Conservation (phyloP, 805 yeast genomes). For the Sugiyamaella floridensis region DNA sequence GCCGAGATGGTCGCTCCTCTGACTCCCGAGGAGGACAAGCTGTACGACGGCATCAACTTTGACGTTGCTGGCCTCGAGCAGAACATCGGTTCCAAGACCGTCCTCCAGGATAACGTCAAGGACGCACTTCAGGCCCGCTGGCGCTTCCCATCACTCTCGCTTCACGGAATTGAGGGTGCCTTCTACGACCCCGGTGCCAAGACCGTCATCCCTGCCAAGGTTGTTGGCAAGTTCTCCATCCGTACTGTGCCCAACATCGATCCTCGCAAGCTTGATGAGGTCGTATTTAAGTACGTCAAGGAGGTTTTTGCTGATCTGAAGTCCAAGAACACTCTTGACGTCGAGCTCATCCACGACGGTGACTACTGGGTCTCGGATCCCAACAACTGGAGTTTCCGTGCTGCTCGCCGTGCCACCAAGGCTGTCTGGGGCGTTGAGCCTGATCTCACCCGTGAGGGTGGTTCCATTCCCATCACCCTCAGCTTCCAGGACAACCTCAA, state of each 20-base stretch:
- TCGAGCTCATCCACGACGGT: slow-evolving; percentile 88
- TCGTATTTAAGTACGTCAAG: slow-evolving; percentile 66
- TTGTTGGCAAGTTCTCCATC: slow-evolving; percentile 88
- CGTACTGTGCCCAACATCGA: slow-evolving; percentile 96
- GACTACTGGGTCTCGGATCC: slow-evolving; percentile 96
- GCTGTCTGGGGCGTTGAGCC: slow-evolving; percentile 94
- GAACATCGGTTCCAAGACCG: slow-evolving; percentile 83
- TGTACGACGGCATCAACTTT: slow-evolving; percentile 83
- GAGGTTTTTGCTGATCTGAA: slow-evolving; percentile 56
- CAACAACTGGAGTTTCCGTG: slow-evolving; percentile 82
- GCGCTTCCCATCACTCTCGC: slow-evolving; percentile 94
- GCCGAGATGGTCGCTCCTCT: slow-evolving; percentile 93
- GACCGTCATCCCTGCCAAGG: slow-evolving; percentile 95
- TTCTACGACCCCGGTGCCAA: slow-evolving; percentile 93
- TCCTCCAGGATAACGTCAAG: slow-evolving; percentile 68
- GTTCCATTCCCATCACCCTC: slow-evolving; percentile 94
- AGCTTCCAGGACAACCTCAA: slow-evolving; percentile 84
- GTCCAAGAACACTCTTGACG: slow-evolving; percentile 68
- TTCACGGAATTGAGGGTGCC: slow-evolving; percentile 98
- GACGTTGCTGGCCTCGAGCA: slow-evolving; percentile 75
- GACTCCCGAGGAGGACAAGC: slow-evolving; percentile 66
- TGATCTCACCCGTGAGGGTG: slow-evolving; percentile 97
- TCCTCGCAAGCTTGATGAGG: slow-evolving; percentile 65
- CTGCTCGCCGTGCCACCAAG: slow-evolving; percentile 91
- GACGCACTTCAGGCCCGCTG: slow-evolving; percentile 95